phyloP scores from a whole-genome alignment of 257 asterid genomes.

The Solanum sitiens region DNA sequence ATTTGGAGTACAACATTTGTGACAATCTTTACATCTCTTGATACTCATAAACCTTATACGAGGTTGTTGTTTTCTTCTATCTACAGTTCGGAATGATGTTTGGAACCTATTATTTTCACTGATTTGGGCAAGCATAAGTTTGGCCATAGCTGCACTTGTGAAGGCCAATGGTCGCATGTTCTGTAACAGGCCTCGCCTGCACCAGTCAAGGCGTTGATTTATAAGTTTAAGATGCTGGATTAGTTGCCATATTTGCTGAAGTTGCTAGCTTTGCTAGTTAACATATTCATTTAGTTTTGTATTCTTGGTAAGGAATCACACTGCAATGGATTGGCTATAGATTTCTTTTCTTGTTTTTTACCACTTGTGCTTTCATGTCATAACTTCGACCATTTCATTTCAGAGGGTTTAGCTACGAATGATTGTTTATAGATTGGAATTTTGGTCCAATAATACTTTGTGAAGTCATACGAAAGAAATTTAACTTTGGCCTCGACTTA shows the following conservation, averaged over 20 bases:
- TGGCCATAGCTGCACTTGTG: conserved; percentile 50
- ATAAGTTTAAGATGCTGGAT: neutral
- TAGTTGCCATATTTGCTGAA: neutral
- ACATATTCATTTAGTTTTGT: neutral
- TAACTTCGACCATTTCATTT: neutral
- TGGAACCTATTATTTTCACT: conserved; percentile 60
- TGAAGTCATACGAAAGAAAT: neutral
- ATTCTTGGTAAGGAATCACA: neutral
- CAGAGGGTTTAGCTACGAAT: neutral
- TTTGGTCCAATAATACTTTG: neutral
- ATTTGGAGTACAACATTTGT: neutral
- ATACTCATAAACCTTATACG: neutral
- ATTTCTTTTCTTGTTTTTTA: neutral
- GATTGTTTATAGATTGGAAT: neutral
- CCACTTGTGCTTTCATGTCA: neutral
- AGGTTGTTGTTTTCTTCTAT: neutral
- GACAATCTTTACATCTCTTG: neutral
- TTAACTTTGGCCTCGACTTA: neutral
- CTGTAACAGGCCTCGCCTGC: conserved; percentile 89
- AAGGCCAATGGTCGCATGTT: conserved; percentile 67
- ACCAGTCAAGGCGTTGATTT: conserved; percentile 53
- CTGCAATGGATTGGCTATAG: neutral
- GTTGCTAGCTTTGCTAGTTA: neutral
- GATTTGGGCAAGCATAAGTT: conserved; percentile 74
- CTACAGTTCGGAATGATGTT: conserved; percentile 44